Conservation (phyloP, 768 basidiomycete species). For the Lactarius hengduanensis region DNA sequence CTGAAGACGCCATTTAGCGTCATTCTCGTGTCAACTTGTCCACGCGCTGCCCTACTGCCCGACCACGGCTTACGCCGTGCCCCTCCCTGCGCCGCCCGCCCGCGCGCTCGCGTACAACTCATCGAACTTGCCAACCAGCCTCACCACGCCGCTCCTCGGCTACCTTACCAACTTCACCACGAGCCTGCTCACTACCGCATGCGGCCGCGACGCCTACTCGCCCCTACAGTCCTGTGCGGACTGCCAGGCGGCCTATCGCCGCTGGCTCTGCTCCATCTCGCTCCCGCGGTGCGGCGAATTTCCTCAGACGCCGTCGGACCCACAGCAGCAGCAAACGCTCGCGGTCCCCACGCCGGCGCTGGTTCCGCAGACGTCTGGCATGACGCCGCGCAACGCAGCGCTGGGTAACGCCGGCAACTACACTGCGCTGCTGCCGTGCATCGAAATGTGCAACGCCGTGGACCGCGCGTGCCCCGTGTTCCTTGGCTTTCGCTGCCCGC, state of each 20-base stretch:
- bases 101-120: slow-evolving; percentile 47
- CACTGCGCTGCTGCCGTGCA: slow-evolving; percentile 68
- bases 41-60: slow-evolving; percentile 77
- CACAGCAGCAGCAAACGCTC: slow-evolving; percentile 32
- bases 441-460: slow-evolving; percentile 71
- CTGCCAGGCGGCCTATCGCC: slow-evolving; percentile 69
- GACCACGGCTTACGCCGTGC: slow-evolving; percentile 62
- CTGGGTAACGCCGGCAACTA: slow-evolving; percentile 51
- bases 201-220: slow-evolving; percentile 79
- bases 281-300: slow-evolving; percentile 74
- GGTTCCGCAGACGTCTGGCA: slow-evolving; percentile 40
- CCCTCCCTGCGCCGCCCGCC: slow-evolving; percentile 52
- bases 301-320: slow-evolving; percentile 38
- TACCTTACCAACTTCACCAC: slow-evolving; percentile 74
- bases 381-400: slow-evolving; percentile 45
- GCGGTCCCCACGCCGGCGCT: slow-evolving; percentile 45
- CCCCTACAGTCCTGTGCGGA: slow-evolving; percentile 74
- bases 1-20: slow-evolving; percentile 39
- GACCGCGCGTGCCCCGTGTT: slow-evolving; percentile 78
- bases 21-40: slow-evolving; percentile 68
- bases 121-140: slow-evolving; percentile 46
- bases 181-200: slow-evolving; percentile 68
- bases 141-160: slow-evolving; percentile 53
- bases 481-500: slow-evolving; percentile 68
- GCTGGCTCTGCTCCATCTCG: slow-evolving; percentile 73